These are phyloP conservation scores for Thecaphora frezii DNA, from an alignment of 1,284 basidiomycete genomes.

Conservation along the genomic window DNA sequence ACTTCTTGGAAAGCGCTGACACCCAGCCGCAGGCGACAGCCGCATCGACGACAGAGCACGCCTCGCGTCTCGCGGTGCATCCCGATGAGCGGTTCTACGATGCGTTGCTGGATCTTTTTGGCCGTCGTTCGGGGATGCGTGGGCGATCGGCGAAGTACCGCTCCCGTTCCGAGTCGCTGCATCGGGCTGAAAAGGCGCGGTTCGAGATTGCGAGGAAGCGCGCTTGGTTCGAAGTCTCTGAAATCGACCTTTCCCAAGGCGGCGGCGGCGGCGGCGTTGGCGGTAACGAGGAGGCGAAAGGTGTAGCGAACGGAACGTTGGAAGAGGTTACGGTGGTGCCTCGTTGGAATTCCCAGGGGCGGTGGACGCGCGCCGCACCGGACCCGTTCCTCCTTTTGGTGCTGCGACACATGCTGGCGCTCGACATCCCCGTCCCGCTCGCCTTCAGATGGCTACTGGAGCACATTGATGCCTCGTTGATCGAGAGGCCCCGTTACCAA, in stretches of 20 bases:
- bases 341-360: constrained; percentile 17
- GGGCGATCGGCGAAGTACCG: constrained; percentile 14
- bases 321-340: constrained; percentile 5
- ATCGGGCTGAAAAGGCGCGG: constrained; percentile 9
- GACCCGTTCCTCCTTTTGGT: constrained; percentile 21
- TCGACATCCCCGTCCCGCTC: constrained; percentile 15
- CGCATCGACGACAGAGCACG: constrained; percentile 17
- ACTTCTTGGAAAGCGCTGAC: too few relatives aligned
- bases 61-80: neutral
- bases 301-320: constrained; percentile 6
- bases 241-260: too few relatives aligned
- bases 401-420: constrained; percentile 22
- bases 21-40: too few relatives aligned
- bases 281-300: too few relatives aligned
- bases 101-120: constrained; percentile 22
- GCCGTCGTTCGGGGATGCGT: constrained; percentile 20
- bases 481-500: too few relatives aligned
- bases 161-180: constrained; percentile 12
- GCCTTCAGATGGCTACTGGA: constrained; percentile 21
- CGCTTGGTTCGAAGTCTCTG: too few relatives aligned
- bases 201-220: neutral
- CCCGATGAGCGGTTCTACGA: constrained; percentile 30
- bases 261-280: too few relatives aligned
- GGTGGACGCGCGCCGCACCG: constrained; percentile 10
- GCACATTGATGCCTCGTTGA: neutral